Evolutionary conservation across 768 basidiomycete genomes (phyloP).

Genomic region (Hericium alpestre): DNA sequence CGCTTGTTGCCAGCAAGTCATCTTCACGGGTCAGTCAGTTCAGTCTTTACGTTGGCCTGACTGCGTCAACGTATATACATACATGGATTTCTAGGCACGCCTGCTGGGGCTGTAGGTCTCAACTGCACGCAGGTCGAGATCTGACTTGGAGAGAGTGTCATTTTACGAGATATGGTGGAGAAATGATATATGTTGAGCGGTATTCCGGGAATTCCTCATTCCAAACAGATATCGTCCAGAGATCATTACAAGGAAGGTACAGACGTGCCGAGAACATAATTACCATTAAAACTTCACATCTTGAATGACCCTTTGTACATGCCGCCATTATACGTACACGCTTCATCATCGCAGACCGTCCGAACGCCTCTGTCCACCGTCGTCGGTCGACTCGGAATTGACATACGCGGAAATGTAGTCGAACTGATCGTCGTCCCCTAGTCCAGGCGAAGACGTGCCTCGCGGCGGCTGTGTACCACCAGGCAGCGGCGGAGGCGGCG

Average conservation of each 20-base stretch:
- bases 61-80: background rate
- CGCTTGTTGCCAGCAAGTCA: background rate
- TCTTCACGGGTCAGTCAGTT: background rate
- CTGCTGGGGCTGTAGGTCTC: constrained; percentile 1
- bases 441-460: constrained; percentile 8
- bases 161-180: no score
- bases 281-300: no score
- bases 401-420: constrained; percentile 51
- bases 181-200: no score
- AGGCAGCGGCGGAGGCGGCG: constrained; percentile 4
- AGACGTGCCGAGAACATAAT: no score
- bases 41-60: background rate
- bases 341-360: no score
- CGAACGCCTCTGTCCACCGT: constrained; percentile 4
- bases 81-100: background rate
- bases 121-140: background rate
- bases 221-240: no score
- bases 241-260: no score
- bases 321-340: background rate
- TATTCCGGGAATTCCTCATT: no score
- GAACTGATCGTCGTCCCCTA: constrained; percentile 36
- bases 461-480: constrained; percentile 6
- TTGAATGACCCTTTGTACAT: no score
- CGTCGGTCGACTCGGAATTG: constrained; percentile 12
- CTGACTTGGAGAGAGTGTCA: background rate